phyloP scores from a whole-genome alignment of 164 flowering plant genomes.

The Magnolia kwangsiensis region DNA sequence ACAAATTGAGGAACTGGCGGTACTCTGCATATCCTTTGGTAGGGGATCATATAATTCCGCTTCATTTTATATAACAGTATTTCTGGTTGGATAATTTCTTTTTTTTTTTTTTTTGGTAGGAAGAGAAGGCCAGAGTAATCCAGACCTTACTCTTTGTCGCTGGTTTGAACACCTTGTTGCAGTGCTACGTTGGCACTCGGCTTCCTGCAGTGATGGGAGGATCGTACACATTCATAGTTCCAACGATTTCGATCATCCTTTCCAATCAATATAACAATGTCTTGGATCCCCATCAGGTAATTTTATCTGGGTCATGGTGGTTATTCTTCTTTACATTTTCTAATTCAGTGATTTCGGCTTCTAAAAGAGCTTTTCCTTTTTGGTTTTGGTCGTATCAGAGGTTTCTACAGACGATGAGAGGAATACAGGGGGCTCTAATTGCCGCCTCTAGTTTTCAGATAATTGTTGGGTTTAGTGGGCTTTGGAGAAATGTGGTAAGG shows the following conservation, averaged over 20 bases:
- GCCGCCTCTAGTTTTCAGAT: conserved; percentile 94
- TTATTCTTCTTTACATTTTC: not conserved
- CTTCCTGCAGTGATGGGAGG: conserved; percentile 93
- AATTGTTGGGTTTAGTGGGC: conserved; percentile 94
- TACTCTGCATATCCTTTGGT: too few relatives aligned
- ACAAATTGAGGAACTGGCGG: too few relatives aligned
- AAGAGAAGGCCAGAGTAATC: conserved; percentile 89
- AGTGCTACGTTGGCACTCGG: conserved; percentile 76
- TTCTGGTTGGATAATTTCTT: not conserved
- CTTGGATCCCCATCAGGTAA: conserved; percentile 64
- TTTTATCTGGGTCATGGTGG: not conserved
- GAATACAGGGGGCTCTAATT: conserved; percentile 83
- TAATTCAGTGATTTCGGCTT: not conserved
- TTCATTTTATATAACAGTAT: too few relatives aligned
- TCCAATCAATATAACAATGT: conserved; percentile 65
- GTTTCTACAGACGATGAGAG: conserved; percentile 83
- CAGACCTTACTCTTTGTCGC: conserved; percentile 93
- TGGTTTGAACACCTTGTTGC: conserved; percentile 85
- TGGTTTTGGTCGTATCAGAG: conserved; percentile 36
- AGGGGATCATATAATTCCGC: too few relatives aligned
- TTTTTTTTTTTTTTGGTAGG: conserved; percentile 36
- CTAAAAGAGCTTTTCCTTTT: not conserved
- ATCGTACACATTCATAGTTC: conserved; percentile 80
- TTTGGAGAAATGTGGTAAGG: conserved; percentile 96
- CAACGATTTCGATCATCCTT: conserved; percentile 86